Evolutionary conservation across 257 asterid genomes (phyloP), one percentile per base, ranked within the genome.

Genomic region (Dorcoceras hygrometricum): DNA sequence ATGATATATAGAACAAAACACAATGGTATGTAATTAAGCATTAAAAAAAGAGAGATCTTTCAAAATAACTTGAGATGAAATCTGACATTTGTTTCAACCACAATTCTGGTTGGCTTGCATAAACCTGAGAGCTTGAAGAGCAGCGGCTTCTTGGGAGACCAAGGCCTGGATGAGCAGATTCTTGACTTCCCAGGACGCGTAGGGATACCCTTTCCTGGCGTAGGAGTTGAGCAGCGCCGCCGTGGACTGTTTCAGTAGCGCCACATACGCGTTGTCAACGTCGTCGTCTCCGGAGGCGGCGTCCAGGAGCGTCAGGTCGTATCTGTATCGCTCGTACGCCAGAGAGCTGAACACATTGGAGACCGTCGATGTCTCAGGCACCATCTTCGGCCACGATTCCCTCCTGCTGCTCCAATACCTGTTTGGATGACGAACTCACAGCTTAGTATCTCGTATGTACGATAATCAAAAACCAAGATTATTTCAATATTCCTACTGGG

Each of bases 361-460:
- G 34, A 91, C 88, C 50, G 94, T 83, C 6, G 98, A 89, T 65
- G 51, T 73, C 63, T 78, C 83, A 0, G 95, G 96, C 1, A 83
- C 95, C 95, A 91, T 91, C 67, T 67, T 91, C 50, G 96, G 98
- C 98, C 98, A 91, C 8, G 88, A 59, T 63, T 85, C 96, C 6
- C 71, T 66, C 83, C 87, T 74, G 79, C 95, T 85, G 75, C 97
- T 88, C 96, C 96, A 91, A 16, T 89, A 89, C 81, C 96, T 88
- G 43, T 34, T 34, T 36, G n/a, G n/a, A n/a, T n/a, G n/a, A n/a
- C n/a, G n/a, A n/a, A n/a, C n/a, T n/a, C n/a, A n/a, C n/a, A n/a
- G n/a, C n/a, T n/a, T n/a, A n/a, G n/a, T n/a, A n/a, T n/a, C n/a
- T n/a, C n/a, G n/a, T n/a, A n/a, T n/a, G n/a, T n/a, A n/a, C n/a